Evolutionary conservation across 441 rosid species (phyloP).

Genomic region (Adansonia rubrostipa): DNA sequence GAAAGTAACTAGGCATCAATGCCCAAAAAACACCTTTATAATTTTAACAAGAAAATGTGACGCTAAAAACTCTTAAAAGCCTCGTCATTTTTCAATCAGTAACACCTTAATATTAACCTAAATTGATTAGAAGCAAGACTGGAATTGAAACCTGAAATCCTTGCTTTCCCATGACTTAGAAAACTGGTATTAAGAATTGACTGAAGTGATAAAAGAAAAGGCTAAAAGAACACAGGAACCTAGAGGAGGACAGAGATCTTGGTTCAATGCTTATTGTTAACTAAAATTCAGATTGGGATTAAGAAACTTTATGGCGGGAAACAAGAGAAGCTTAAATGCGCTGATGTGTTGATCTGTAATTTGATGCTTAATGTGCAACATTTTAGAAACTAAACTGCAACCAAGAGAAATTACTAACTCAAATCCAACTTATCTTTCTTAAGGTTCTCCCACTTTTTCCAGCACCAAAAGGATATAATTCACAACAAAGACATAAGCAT

Average conservation of each 20-base stretch:
- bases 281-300: background rate
- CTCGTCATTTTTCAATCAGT: background rate
- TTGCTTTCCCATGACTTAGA: background rate
- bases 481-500: background rate
- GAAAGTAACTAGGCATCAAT: constrained; percentile 5
- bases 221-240: background rate
- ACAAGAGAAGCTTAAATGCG: background rate
- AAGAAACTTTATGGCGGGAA: background rate
- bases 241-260: background rate
- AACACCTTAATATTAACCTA: background rate
- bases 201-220: background rate
- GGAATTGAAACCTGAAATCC: background rate
- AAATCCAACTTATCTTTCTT: background rate
- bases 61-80: background rate
- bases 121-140: background rate
- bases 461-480: background rate
- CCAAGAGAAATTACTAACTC: background rate
- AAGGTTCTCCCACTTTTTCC: background rate
- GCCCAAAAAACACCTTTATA: background rate
- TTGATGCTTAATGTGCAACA: background rate
- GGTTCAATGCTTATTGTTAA: background rate
- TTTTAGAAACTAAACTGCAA: background rate
- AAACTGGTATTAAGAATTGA: background rate
- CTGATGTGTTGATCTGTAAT: constrained; percentile 5
- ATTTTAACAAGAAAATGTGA: constrained; percentile 1